Evolutionary conservation across 2,329 filamentous ascomycete genomes (phyloP).

Genomic region (Aspergillus chevalieri): DNA sequence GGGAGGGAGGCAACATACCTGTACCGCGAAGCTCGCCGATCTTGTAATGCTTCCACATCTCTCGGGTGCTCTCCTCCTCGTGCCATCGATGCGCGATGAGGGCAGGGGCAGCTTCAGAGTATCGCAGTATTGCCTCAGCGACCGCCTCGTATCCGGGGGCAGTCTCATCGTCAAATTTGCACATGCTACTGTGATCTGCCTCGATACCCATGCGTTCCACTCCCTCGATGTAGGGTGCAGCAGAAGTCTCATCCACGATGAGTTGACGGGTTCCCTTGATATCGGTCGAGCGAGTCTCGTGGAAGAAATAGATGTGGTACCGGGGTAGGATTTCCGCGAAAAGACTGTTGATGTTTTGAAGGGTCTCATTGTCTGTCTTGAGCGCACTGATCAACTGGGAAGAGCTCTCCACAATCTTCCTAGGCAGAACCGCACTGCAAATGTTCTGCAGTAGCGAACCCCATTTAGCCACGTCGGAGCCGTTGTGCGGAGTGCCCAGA

Average conservation of each 20-base stretch:
- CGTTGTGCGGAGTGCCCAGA: conserved; percentile 68
- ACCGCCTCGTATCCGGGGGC: conserved; percentile 60
- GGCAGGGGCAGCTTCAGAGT: conserved; percentile 47
- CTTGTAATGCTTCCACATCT: conserved; percentile 30
- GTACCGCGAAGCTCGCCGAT: conserved; percentile 32
- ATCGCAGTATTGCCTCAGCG: conserved; percentile 42
- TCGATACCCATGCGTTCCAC: conserved; percentile 71
- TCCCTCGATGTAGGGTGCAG: conserved; percentile 62
- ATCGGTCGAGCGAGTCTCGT: conserved; percentile 67
- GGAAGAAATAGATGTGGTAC: conserved; percentile 69
- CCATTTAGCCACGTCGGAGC: conserved; percentile 64
- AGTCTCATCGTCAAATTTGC: conserved; percentile 60
- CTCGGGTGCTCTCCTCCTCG: conserved; percentile 46
- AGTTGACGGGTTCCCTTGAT: conserved; percentile 57
- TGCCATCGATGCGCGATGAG: conserved; percentile 55
- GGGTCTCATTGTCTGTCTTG: conserved; percentile 66
- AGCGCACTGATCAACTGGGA: conserved; percentile 63
- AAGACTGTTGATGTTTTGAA: conserved; percentile 67
- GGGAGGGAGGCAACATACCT: conserved; percentile 16
- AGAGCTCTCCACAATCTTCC: conserved; percentile 61
- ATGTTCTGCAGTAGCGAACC: conserved; percentile 62
- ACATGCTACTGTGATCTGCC: conserved; percentile 65
- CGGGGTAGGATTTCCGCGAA: conserved; percentile 66
- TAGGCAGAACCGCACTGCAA: conserved; percentile 59
- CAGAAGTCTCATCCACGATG: conserved; percentile 65